Evolutionary conservation across 345 rosid genomes (phyloP).

Genomic region (Alliaria petiolata): DNA sequence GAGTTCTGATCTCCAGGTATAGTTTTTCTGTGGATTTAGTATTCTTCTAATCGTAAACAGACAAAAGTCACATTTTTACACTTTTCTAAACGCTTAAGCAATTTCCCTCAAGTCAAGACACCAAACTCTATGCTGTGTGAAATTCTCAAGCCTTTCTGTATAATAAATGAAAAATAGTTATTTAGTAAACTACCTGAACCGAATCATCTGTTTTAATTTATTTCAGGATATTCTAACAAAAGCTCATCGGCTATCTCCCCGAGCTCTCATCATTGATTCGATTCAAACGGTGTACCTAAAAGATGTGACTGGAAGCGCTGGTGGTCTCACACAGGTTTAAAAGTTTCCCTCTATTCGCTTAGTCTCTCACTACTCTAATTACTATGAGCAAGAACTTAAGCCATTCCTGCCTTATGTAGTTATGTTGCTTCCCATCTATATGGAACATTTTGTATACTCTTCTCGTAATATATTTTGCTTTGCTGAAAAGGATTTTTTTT

Average conservation of each 20-base stretch:
- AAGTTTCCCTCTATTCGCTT: neutral
- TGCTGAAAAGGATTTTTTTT: neutral
- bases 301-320: conserved; percentile 84
- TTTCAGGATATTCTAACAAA: conserved; percentile 74
- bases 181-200: neutral
- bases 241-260: conserved; percentile 59
- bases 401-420: conserved; percentile 8
- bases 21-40: neutral
- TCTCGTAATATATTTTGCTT: neutral
- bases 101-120: neutral
- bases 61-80: neutral
- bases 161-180: too few species aligned
- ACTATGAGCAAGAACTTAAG: neutral
- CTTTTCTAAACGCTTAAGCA: too few species aligned
- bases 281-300: conserved; percentile 85
- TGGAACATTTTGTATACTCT: neutral
- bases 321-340: conserved; percentile 77
- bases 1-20: conserved; percentile 87
- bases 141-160: neutral
- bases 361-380: neutral
- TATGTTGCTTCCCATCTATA: conserved; percentile 2
- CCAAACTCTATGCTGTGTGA: neutral
- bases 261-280: conserved; percentile 79
- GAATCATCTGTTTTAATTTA: neutral
- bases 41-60: neutral